Conservation (phyloP, 768 basidiomycete genomes). For the Lactarius quietus region DNA sequence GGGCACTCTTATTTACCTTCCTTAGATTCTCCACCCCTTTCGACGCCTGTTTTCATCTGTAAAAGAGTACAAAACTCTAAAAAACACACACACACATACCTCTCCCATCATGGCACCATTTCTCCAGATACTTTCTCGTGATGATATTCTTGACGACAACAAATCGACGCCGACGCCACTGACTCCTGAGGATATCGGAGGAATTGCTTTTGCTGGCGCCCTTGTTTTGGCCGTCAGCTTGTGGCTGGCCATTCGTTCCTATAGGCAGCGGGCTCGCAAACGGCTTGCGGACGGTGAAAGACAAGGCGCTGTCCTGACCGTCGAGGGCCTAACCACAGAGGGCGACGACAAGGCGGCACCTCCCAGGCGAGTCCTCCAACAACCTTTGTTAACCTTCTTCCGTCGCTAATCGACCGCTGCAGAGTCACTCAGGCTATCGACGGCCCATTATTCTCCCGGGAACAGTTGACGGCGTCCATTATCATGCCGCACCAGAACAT, state of each 20-base stretch:
- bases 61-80: neutral
- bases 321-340: conserved; percentile 46
- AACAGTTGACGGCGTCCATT: conserved; percentile 43
- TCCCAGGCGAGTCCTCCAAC: conserved; percentile 7
- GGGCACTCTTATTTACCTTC: conserved; percentile 3
- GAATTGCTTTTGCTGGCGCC: conserved; percentile 46
- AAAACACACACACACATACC: neutral
- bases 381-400: neutral
- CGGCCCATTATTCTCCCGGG: conserved; percentile 39
- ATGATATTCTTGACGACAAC: conserved; percentile 2
- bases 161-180: neutral
- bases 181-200: conserved; percentile 44
- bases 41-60: neutral
- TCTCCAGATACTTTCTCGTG: conserved; percentile 14
- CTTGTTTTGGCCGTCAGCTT: conserved; percentile 37
- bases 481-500: conserved; percentile 52
- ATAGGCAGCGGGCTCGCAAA: conserved; percentile 39
- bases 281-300: conserved; percentile 39
- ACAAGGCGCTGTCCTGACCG: conserved; percentile 45
- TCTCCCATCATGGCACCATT: conserved; percentile 21
- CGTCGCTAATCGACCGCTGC: neutral
- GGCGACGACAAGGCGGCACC: conserved; percentile 20
- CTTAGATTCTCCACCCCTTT: conserved; percentile 9
- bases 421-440: neutral
- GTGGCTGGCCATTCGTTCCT: conserved; percentile 44